Base-by-base conservation (phyloP, 139 green algal species). In the Tetraselmis chui region DNA sequence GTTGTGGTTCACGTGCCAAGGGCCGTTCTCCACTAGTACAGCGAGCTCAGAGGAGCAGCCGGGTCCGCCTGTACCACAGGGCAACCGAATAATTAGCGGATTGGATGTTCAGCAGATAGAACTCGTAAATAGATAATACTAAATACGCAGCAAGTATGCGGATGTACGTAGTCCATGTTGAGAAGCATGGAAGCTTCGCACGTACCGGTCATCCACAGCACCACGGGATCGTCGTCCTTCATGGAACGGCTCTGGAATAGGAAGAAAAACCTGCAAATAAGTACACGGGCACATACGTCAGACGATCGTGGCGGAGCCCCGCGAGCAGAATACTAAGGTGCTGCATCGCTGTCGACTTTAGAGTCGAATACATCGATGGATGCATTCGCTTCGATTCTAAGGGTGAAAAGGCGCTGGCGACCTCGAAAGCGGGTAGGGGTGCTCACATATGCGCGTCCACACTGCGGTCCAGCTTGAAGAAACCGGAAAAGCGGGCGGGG, bases 31-130 rank as follows among this genome's bases (percentile, higher is more conserved):
- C 83, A 87, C 76, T 67, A 88, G 83, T 82, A 98, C 89, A 0
- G 96, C 96, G 1, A 98, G 88, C 87, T 98, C 94, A 18, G 87
- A 95, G 74, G 82, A 91, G 90, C 96, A 99, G 23, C 96, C 96
- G 24, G 96, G 96, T 0, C 96, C 96, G 77, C 96, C 95, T 86
- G 92, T 90, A 81, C 90, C 88, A 89, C 59, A 89, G 78, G 29
- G 90, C 84, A 26, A 90, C 24, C 1, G 86, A 86, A 0, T 5
- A 2, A 0, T 78, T 18, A 45, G 27, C 29, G 28, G 74, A 11
- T 29, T 1, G 30, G n/a, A 2, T 80, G 30, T 24, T 29, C 22
- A 29, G 77, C 58, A 30, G 27, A 79, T 75, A 31, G 27, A 1
- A 1, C 25, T 29, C n/a, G 25, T 23, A 28, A 31, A 22, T n/a